Percentiles rank a stretch among this genome's conserved stretches.
Conservation (phyloP, 768 basidiomycete species). For the Hypholoma sublateritium region DNA sequence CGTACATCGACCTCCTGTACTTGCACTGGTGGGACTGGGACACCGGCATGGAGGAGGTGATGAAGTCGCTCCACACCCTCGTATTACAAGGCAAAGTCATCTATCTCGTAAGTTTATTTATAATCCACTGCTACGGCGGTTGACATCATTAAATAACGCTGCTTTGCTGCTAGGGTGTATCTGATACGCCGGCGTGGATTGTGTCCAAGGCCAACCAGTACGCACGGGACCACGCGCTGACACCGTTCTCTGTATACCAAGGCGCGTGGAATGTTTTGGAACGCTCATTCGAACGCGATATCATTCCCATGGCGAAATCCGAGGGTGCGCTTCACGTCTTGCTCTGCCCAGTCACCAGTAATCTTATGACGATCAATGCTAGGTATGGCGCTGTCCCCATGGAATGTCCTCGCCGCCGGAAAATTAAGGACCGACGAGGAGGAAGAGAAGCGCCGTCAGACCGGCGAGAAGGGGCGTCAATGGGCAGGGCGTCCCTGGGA, state of each 20-base stretch:
- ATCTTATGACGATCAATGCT: not conserved
- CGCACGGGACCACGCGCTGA: conserved; percentile 45
- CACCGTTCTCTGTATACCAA: conserved; percentile 56
- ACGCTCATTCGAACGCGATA: conserved; percentile 53
- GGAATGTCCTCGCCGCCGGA: conserved; percentile 32
- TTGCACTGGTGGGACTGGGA: conserved; percentile 53
- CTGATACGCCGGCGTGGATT: conserved; percentile 49
- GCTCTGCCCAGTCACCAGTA: not conserved
- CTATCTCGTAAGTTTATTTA: conserved; percentile 30
- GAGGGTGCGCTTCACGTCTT: conserved; percentile 17
- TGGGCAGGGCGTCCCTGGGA: conserved; percentile 10
- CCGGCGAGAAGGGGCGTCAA: conserved; percentile 40
- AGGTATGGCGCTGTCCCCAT: conserved; percentile 32
- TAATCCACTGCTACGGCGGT: not conserved
- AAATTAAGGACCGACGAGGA: conserved; percentile 57
- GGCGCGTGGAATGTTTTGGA: conserved; percentile 43
- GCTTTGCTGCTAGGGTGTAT: conserved; percentile 28
- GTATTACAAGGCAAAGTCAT: conserved; percentile 54
- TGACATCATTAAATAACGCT: not conserved
- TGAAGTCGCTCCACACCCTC: conserved; percentile 53
- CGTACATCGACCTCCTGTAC: conserved; percentile 47
- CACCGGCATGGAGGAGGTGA: conserved; percentile 54
- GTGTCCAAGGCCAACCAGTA: conserved; percentile 51
- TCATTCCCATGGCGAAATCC: conserved; percentile 44
- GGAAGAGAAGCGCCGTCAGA: conserved; percentile 25